phyloP scores from a whole-genome alignment of 495 filamentous ascomycete species.

The Trichoderma orchidacearum region DNA sequence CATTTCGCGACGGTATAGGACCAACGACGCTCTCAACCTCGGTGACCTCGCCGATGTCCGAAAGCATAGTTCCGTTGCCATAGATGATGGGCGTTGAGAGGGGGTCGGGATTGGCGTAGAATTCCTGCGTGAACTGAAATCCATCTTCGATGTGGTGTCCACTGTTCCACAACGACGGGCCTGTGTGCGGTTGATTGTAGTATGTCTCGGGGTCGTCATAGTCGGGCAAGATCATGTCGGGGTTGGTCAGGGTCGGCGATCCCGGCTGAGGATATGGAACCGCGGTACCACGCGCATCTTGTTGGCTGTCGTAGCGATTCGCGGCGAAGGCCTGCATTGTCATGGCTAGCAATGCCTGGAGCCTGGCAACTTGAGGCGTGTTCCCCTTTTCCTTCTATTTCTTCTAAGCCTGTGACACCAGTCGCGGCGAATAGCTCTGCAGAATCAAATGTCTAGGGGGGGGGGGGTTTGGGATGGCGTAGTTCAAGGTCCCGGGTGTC shows the following conservation, averaged over 20 bases:
- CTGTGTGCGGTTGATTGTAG: slow-evolving; percentile 15
- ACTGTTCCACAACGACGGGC: slow-evolving; percentile 32
- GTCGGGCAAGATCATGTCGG: slow-evolving; percentile 82
- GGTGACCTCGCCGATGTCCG: slow-evolving; percentile 61
- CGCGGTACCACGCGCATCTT: not conserved
- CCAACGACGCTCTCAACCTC: slow-evolving; percentile 41
- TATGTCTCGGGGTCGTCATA: slow-evolving; percentile 23
- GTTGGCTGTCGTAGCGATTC: not conserved
- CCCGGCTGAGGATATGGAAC: slow-evolving; percentile 19
- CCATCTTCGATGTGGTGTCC: slow-evolving; percentile 9
- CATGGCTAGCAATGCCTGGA: not conserved
- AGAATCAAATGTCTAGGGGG: too few relatives aligned
- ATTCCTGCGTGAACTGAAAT: not conserved
- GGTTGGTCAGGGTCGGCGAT: slow-evolving; percentile 83
- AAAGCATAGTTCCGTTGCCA: slow-evolving; percentile 49
- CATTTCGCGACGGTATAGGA: slow-evolving; percentile 9
- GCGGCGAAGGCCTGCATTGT: not conserved
- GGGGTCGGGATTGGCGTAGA: slow-evolving; percentile 8
- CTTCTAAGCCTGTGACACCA: too few relatives aligned
- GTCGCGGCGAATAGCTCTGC: too few relatives aligned
- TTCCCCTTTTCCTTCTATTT: too few relatives aligned
- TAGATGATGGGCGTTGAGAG: slow-evolving; percentile 44
- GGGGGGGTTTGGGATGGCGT: too few relatives aligned
- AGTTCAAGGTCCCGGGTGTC: too few relatives aligned
- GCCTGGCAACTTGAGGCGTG: too few relatives aligned